A percentile compares a stretch with the other conserved stretches of the same genome.
Conservation (phyloP, 352 stramenopile species). For the Hyaloperonospora brassicae region DNA sequence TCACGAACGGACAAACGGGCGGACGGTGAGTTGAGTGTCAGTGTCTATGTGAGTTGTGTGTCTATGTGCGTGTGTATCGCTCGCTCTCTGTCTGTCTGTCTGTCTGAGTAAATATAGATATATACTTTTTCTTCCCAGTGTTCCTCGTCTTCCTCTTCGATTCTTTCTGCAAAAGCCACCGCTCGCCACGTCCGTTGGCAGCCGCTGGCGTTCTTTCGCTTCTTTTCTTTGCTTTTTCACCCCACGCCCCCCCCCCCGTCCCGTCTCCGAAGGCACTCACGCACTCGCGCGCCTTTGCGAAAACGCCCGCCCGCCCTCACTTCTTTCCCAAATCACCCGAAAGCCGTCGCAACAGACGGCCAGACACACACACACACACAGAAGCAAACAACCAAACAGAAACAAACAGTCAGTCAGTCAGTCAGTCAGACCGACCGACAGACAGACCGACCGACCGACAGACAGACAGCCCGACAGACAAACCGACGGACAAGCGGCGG, state of each 20-base stretch:
- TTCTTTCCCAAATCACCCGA: slow-evolving; percentile 1
- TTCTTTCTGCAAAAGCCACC: slow-evolving; percentile 10
- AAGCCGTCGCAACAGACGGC: no score
- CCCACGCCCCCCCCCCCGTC: neutral
- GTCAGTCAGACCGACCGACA: no score
- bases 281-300: neutral
- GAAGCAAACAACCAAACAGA: neutral
- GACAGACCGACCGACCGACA: no score
- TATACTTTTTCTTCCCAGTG: neutral
- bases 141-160: neutral
- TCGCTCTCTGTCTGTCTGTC: no score
- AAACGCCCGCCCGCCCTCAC: slow-evolving; percentile 13
- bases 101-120: neutral
- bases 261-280: slow-evolving; percentile 22
- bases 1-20: no score
- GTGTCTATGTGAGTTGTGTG: no score
- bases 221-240: slow-evolving; percentile 34
- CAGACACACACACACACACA: no score
- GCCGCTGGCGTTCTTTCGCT: slow-evolving; percentile 20
- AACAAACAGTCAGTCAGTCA: no score
- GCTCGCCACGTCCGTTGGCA: slow-evolving; percentile 24
- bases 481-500: neutral
- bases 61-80: no score
- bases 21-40: no score
- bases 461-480: slow-evolving; percentile 1